phyloP scores from a whole-genome alignment of 352 stramenopile species.

The Phytophthora nicotianae region DNA sequence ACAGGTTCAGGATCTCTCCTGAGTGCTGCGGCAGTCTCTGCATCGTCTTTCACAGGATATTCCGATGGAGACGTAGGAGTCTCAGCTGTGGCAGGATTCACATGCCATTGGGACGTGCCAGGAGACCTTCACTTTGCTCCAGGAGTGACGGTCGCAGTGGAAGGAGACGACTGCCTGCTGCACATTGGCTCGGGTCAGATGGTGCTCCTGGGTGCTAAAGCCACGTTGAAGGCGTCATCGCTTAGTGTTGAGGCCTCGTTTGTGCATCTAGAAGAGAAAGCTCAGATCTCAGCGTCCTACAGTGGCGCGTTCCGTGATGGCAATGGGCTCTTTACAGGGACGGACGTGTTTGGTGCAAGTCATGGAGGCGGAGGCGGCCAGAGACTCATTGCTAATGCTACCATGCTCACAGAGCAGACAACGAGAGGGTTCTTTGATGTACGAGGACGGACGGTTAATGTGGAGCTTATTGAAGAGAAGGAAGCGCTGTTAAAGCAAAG shows the following conservation, averaged over 20 bases:
- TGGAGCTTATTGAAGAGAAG: constrained; percentile 27
- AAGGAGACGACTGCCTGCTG: constrained; percentile 61
- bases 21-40: not conserved
- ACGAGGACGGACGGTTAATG: constrained; percentile 29
- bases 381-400: constrained; percentile 43
- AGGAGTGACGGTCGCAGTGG: constrained; percentile 42
- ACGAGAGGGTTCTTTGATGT: constrained; percentile 63
- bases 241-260: constrained; percentile 66
- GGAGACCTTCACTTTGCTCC: constrained; percentile 55
- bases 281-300: constrained; percentile 44
- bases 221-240: constrained; percentile 45
- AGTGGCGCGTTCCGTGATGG: constrained; percentile 33
- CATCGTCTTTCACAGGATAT: constrained; percentile 13
- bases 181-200: constrained; percentile 60
- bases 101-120: constrained; percentile 68
- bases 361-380: constrained; percentile 60
- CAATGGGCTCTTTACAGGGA: constrained; percentile 43
- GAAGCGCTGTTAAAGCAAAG: constrained; percentile 44
- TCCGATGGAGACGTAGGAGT: constrained; percentile 1
- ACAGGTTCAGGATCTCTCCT: constrained; percentile 12
- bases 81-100: constrained; percentile 31
- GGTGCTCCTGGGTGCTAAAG: constrained; percentile 45
- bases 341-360: constrained; percentile 53
- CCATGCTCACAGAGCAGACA: constrained; percentile 38
- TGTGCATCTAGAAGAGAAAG: constrained; percentile 55